These are phyloP conservation scores for Cryptococcus floricola DNA, from an alignment of 1,284 basidiomycete species.

Conservation along the genomic window DNA sequence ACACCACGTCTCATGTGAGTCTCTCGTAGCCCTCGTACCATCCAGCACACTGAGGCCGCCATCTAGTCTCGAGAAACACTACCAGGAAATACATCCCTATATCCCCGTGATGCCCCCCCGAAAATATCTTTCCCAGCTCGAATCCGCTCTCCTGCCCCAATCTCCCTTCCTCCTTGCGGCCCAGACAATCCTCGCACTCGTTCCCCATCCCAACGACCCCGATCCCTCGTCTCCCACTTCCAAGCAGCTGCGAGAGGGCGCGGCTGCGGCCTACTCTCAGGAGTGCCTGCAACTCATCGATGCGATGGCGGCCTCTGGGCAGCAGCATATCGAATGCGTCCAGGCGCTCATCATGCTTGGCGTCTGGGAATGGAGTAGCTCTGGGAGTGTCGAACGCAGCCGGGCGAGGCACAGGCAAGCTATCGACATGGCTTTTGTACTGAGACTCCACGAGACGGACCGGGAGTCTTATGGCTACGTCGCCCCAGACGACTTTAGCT, in stretches of 20 bases:
- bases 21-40: slow-evolving; percentile 14
- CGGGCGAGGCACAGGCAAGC: slow-evolving; percentile 30
- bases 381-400: slow-evolving; percentile 32
- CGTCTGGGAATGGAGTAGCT: slow-evolving; percentile 48
- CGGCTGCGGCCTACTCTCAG: slow-evolving; percentile 24
- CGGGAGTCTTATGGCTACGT: slow-evolving; percentile 14
- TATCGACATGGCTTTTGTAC: slow-evolving; percentile 42
- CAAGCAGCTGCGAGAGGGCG: slow-evolving; percentile 35
- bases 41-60: neutral
- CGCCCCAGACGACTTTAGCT: slow-evolving; percentile 41
- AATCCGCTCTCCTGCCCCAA: slow-evolving; percentile 28
- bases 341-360: slow-evolving; percentile 44
- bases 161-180: slow-evolving; percentile 48
- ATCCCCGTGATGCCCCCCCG: slow-evolving; percentile 45
- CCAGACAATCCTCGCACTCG: slow-evolving; percentile 46
- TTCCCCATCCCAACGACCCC: slow-evolving; percentile 43
- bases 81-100: slow-evolving; percentile 48
- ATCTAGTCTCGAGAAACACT: slow-evolving; percentile 42
- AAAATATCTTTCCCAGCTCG: slow-evolving; percentile 31
- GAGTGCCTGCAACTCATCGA: slow-evolving; percentile 25
- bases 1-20: slow-evolving; percentile 37
- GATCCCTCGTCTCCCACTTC: slow-evolving; percentile 35
- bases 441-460: slow-evolving; percentile 46
- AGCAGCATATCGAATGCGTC: slow-evolving; percentile 37
- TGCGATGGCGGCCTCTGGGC: slow-evolving; percentile 7